Conservation (phyloP, 345 rosid genomes). For the Microcos paniculata region DNA sequence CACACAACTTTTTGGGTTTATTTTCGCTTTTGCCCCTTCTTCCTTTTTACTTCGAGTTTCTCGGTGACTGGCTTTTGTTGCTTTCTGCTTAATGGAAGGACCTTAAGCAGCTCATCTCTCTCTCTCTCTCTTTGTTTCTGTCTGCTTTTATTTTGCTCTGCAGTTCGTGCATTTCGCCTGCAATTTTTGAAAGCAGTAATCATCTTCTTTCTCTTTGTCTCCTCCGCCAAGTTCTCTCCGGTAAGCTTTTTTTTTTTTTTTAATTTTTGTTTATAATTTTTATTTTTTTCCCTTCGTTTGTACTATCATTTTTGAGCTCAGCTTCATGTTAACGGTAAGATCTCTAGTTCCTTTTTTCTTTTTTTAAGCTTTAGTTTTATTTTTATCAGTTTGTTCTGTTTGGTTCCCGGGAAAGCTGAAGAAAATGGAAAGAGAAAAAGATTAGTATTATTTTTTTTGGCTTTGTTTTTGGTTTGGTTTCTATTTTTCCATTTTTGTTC, state of each 20-base stretch:
- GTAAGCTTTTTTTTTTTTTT: slow-evolving; percentile 16
- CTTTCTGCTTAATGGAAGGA: slow-evolving; percentile 63
- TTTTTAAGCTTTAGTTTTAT: not conserved
- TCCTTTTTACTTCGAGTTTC: slow-evolving; percentile 19
- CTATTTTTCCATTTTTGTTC: not conserved
- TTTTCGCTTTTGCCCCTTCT: slow-evolving; percentile 32
- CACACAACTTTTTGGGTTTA: slow-evolving; percentile 11
- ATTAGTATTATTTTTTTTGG: not conserved
- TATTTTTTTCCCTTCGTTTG: not conserved
- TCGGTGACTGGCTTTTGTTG: slow-evolving; percentile 46
- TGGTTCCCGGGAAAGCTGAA: not conserved
- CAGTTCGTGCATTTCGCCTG: slow-evolving; percentile 32
- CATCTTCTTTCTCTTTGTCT: slow-evolving; percentile 22
- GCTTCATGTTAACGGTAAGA: not conserved
- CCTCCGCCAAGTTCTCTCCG: slow-evolving; percentile 12
- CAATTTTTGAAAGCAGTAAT: slow-evolving; percentile 4
- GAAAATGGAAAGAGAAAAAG: not conserved
- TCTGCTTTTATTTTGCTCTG: slow-evolving; percentile 23
- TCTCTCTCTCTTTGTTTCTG: not conserved
- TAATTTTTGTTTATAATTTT: slow-evolving; percentile 8
- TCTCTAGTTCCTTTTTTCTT: not conserved
- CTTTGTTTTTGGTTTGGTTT: not conserved
- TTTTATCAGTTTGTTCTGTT: not conserved
- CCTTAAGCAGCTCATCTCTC: slow-evolving; percentile 30
- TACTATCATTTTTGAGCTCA: not conserved